phyloP scores from a whole-genome alignment of 345 rosid genomes.

The Boechera retrofracta region DNA sequence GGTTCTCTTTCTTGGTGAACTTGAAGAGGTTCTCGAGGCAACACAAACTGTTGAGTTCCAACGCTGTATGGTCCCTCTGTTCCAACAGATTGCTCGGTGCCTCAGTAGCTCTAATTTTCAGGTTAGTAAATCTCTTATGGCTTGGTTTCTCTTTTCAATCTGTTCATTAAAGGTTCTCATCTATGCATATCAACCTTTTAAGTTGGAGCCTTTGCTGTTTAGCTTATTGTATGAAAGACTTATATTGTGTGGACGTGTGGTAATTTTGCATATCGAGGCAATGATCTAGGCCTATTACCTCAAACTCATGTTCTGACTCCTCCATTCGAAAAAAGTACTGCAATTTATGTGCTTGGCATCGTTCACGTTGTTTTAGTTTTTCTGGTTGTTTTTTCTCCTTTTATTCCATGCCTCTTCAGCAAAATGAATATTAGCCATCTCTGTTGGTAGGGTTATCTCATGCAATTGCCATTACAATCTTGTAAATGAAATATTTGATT shows the following conservation, averaged over 20 bases:
- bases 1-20: conserved; percentile 89
- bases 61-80: conserved; percentile 83
- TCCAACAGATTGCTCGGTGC: conserved; percentile 80
- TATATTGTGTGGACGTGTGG: not conserved
- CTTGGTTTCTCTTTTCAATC: conserved; percentile 10
- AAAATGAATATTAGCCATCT: not conserved
- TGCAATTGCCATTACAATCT: not conserved
- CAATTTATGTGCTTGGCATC: not conserved
- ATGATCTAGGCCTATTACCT: not conserved
- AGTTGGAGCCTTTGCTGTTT: not conserved
- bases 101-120: conserved; percentile 90
- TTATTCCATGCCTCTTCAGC: not conserved
- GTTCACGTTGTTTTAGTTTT: not conserved
- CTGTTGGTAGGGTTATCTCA: not conserved
- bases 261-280: not conserved
- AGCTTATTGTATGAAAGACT: not conserved
- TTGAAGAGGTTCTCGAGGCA: conserved; percentile 91
- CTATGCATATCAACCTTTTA: conserved; percentile 12
- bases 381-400: not conserved
- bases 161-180: not conserved
- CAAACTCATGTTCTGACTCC: conserved; percentile 19
- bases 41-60: conserved; percentile 87
- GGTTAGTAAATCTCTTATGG: conserved; percentile 47
- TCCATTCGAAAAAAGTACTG: not conserved
- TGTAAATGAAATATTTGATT: not conserved